Percentiles rank a stretch among this genome's conserved stretches.
Evolutionary conservation across 202 grass and related monocot genomes (phyloP).

Genomic region (Panicum virgatum): DNA sequence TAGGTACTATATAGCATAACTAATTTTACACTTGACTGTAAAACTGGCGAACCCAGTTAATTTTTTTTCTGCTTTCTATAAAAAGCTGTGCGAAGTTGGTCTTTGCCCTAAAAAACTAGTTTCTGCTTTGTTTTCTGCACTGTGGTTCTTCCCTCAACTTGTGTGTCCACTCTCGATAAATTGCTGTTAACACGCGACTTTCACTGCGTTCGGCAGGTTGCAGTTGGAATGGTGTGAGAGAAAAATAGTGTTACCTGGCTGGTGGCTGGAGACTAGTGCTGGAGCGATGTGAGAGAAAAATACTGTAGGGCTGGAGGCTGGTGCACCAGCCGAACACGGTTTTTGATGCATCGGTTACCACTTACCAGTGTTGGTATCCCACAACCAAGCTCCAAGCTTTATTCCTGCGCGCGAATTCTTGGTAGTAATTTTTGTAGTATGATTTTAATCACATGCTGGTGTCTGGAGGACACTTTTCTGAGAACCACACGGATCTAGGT

Average conservation of each 20-base stretch:
- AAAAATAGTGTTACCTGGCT: too few species aligned
- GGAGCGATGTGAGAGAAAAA: too few species aligned
- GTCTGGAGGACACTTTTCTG: not conserved
- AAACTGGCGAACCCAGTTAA: too few species aligned
- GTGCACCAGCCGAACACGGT: too few species aligned
- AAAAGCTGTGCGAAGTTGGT: too few species aligned
- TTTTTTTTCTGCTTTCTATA: too few species aligned
- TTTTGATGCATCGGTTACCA: not conserved
- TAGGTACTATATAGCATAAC: not conserved
- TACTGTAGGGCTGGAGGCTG: too few species aligned
- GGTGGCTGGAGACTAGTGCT: too few species aligned
- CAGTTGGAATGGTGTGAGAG: too few species aligned
- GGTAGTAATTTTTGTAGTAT: not conserved
- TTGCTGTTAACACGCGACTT: not conserved
- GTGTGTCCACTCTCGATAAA: not conserved
- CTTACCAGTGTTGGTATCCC: not conserved
- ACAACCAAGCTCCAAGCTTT: not conserved
- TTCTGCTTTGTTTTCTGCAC: not conserved
- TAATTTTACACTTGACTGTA: not conserved
- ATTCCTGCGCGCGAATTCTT: not conserved
- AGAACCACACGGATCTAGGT: not conserved
- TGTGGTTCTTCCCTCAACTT: not conserved
- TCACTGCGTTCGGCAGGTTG: too few species aligned
- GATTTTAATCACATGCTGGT: not conserved
- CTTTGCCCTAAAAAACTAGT: not conserved